These are phyloP conservation scores for Pseudogymnoascus pannorum DNA, from an alignment of 2,329 filamentous ascomycete species.

Conservation along the genomic window DNA sequence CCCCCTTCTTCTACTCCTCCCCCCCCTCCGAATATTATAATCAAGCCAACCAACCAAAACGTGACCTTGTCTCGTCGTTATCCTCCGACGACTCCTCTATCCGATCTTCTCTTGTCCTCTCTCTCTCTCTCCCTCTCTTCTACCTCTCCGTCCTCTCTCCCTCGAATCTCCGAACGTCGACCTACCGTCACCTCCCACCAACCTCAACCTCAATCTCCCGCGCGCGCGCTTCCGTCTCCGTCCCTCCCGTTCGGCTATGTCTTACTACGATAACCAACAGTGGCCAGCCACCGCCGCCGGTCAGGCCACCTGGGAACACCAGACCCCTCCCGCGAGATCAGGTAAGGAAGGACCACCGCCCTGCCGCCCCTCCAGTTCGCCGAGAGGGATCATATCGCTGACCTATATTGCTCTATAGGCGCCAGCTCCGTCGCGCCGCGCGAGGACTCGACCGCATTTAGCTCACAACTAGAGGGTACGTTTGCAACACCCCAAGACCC, in stretches of 20 bases:
- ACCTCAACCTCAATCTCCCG: constrained; percentile 16
- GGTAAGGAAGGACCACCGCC: constrained; percentile 43
- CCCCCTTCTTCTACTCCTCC: constrained; percentile 15
- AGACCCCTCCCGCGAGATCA: constrained; percentile 63
- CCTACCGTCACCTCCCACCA: constrained; percentile 13
- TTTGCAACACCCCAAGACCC: constrained; percentile 21
- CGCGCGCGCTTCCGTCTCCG: constrained; percentile 19
- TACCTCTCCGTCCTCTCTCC: background rate
- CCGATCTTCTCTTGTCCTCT: constrained; percentile 16
- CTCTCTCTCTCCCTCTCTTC: constrained; percentile 14
- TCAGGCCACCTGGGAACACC: constrained; percentile 66
- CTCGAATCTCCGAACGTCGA: constrained; percentile 19
- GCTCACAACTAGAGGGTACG: constrained; percentile 84
- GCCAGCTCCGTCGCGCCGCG: constrained; percentile 66
- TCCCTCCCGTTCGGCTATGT: constrained; percentile 39
- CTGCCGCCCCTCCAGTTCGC: background rate
- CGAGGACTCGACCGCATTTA: constrained; percentile 72
- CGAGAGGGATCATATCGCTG: constrained; percentile 12
- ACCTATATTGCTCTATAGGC: constrained; percentile 43
- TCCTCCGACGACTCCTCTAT: constrained; percentile 24
- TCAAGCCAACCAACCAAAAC: background rate
- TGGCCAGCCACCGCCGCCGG: constrained; percentile 53
- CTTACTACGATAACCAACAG: constrained; percentile 62
- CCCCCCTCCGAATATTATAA: background rate
- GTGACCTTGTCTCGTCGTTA: constrained; percentile 16